Evolutionary conservation across 495 filamentous ascomycete species (phyloP), one percentile per base, ranked within the genome.

Genomic region (Aspergillus heteromorphus): DNA sequence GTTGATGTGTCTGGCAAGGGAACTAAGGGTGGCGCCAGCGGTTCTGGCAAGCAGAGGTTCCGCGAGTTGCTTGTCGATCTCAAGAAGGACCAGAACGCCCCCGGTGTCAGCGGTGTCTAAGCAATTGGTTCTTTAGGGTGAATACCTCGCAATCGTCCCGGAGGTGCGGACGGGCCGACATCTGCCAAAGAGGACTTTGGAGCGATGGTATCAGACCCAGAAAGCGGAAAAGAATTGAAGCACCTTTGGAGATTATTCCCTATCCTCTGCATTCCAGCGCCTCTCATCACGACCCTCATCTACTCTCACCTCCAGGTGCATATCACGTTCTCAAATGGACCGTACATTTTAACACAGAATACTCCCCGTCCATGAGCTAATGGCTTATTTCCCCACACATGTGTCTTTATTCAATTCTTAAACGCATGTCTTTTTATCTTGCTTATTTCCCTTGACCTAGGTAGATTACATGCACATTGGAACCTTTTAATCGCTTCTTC

Each of bases 1-100:
- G 93, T 97, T 25, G 93, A 99, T 72, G 73, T 99, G 53, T 96
- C 89, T 66, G 93, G 95, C 47, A 97, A 97, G 77, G 91, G 92
- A 10, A 77, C 82, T 41, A 86, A 83, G 64, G 91, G 89, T 53
- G 92, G 92, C 63, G 88, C 86, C 20, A 84, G 80, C 20, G 92
- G 91, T 51, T 92, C 86, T 48, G 91, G 90, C 59, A 99, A 97
- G 80, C 88, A 92, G 68, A 86, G 87, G 55, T 97, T 97, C 79
- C 86, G 93, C 53, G 91, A 97, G 76, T 67, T 99, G 66, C 74
- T 99, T 66, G 67, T 92, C 60, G 90, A 85, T 62, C 73, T 99
- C 68, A 84, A 83, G 74, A 96, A 95, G 77, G 93, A 99, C 65
- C 84, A 93, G 72, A 95, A 92, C 66, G 93, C 92, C 3, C 92